phyloP scores from a whole-genome alignment of 495 filamentous ascomycete species.

The Neurospora sp. region DNA sequence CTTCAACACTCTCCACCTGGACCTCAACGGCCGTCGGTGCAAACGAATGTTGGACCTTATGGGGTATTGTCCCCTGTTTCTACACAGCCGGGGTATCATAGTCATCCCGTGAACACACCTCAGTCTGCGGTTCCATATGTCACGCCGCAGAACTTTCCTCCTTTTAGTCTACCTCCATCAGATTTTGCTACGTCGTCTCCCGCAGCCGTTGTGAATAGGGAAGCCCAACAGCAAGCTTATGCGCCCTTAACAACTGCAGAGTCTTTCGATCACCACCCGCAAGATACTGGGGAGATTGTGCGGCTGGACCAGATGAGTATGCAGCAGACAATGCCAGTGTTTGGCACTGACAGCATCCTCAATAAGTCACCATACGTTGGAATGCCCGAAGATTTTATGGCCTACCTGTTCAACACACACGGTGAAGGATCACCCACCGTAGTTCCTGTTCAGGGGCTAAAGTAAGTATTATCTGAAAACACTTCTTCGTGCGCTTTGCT shows the following conservation, averaged over 20 bases:
- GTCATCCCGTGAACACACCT: conserved; percentile 32
- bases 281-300: conserved; percentile 41
- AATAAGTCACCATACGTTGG: conserved; percentile 76
- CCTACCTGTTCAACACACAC: conserved; percentile 75
- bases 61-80: conserved; percentile 41
- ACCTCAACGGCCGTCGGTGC: conserved; percentile 34
- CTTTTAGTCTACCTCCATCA: conserved; percentile 47
- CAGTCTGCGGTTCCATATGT: conserved; percentile 38
- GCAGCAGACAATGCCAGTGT: conserved; percentile 68
- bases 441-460: conserved; percentile 39
- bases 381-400: conserved; percentile 86
- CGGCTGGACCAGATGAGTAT: conserved; percentile 57
- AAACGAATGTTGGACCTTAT: conserved; percentile 36
- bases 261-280: conserved; percentile 35
- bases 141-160: conserved; percentile 40
- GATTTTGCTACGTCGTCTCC: conserved; percentile 33
- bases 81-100: conserved; percentile 37
- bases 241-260: conserved; percentile 30
- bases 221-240: conserved; percentile 23
- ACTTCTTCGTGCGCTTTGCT: conserved; percentile 5
- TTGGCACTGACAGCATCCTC: conserved; percentile 64
- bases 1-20: conserved; percentile 32
- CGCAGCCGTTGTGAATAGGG: conserved; percentile 15
- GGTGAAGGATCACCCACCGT: conserved; percentile 33
- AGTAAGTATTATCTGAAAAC: conserved; percentile 25